phyloP scores from a whole-genome alignment of 169 alveolate genomes.

The Plasmodium adleri region DNA sequence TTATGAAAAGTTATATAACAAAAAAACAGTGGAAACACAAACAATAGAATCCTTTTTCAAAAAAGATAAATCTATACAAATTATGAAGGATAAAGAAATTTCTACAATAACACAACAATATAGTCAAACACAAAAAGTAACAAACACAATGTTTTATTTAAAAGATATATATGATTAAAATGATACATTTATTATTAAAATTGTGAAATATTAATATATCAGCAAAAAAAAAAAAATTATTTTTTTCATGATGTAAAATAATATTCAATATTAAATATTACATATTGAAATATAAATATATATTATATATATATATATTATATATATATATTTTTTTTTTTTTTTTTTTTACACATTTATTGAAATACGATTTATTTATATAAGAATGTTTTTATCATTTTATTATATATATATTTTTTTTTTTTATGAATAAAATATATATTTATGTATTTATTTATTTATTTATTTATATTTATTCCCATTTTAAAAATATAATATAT shows the following conservation, averaged over 20 bases:
- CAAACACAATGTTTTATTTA: constrained; percentile 61
- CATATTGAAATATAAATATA: not conserved
- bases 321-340: no score
- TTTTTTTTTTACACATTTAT: not conserved
- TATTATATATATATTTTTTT: no score
- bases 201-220: no score
- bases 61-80: constrained; percentile 59
- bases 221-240: no score
- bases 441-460: no score
- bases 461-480: no score
- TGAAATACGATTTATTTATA: no score
- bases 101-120: constrained; percentile 45
- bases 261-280: not conserved
- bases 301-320: not conserved
- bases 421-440: no score
- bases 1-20: constrained; percentile 63
- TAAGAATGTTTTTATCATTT: no score
- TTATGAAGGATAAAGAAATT: constrained; percentile 48
- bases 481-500: no score
- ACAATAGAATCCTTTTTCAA: constrained; percentile 55
- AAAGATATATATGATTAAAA: constrained; percentile 42
- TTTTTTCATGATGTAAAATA: not conserved
- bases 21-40: constrained; percentile 75
- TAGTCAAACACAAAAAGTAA: constrained; percentile 34
- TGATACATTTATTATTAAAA: no score